Evolutionary conservation across 495 filamentous ascomycete genomes (phyloP).

Genomic region (Penicillium canescens): DNA sequence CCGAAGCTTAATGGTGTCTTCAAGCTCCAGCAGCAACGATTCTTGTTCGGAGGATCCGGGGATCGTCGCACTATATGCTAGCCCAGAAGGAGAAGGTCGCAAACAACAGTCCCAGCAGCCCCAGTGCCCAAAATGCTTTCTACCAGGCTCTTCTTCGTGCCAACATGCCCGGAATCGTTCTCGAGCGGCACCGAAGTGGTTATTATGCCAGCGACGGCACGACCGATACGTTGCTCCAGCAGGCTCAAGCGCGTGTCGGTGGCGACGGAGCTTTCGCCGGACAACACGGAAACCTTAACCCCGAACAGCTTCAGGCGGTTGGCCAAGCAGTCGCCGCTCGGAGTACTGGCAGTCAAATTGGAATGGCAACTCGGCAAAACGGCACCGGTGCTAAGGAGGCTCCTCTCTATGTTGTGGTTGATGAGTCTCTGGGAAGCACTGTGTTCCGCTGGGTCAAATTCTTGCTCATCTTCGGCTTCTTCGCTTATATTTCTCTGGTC

Average conservation of each 20-base stretch:
- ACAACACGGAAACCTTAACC: constrained; percentile 44
- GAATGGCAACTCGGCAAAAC: constrained; percentile 38
- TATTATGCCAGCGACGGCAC: constrained; percentile 76
- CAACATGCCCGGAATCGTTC: constrained; percentile 87
- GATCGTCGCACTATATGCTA: constrained; percentile 57
- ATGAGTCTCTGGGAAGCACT: constrained; percentile 74
- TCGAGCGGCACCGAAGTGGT: constrained; percentile 84
- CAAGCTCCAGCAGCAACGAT: constrained; percentile 42
- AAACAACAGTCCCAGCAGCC: constrained; percentile 85
- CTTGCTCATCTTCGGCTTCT: constrained; percentile 70
- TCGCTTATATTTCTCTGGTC: constrained; percentile 72
- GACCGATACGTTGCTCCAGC: constrained; percentile 71
- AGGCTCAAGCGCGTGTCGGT: constrained; percentile 69
- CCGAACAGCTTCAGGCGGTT: constrained; percentile 76
- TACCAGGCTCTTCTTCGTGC: constrained; percentile 88
- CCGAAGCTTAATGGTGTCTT: constrained; percentile 25
- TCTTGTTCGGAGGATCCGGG: constrained; percentile 56
- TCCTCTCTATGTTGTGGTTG: constrained; percentile 93
- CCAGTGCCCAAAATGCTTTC: constrained; percentile 86
- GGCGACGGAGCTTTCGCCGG: constrained; percentile 46
- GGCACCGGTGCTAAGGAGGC: constrained; percentile 72
- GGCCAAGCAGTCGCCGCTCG: constrained; percentile 85
- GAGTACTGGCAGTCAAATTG: constrained; percentile 62
- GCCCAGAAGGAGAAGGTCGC: constrained; percentile 82
- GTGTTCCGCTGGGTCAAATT: constrained; percentile 93